Percentiles rank a stretch among this genome's conserved stretches.
These are phyloP conservation scores for Irpex sp. DNA, from an alignment of 1,284 basidiomycete species.

Conservation along the genomic window DNA sequence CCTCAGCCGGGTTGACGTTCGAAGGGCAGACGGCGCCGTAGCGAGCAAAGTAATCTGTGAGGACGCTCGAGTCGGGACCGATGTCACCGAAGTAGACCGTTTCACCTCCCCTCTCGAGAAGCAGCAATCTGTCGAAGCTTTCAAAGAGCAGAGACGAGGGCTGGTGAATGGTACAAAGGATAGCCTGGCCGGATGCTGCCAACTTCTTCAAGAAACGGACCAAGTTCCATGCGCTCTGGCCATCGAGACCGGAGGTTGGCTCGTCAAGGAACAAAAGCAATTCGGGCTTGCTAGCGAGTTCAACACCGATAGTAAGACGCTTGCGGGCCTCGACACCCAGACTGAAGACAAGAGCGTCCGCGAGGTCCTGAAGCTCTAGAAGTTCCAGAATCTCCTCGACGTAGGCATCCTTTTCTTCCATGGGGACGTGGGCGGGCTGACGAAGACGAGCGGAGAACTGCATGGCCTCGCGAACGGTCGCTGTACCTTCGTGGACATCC, in stretches of 20 bases:
- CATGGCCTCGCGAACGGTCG: conserved; percentile 87
- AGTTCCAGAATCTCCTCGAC: conserved; percentile 75
- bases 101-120: conserved; percentile 65
- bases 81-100: conserved; percentile 81
- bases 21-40: conserved; percentile 62
- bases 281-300: conserved; percentile 81
- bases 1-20: conserved; percentile 41
- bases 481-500: conserved; percentile 85
- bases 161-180: conserved; percentile 77
- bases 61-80: conserved; percentile 56
- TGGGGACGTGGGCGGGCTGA: conserved; percentile 72
- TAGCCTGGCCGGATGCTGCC: conserved; percentile 83
- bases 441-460: conserved; percentile 87
- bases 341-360: conserved; percentile 60
- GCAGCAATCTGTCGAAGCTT: conserved; percentile 72
- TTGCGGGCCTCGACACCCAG: conserved; percentile 80
- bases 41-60: conserved; percentile 69
- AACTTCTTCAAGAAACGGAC: conserved; percentile 83
- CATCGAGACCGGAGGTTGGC: conserved; percentile 56
- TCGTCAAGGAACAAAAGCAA: conserved; percentile 72
- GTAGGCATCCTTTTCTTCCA: conserved; percentile 80
- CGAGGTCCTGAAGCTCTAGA: conserved; percentile 61
- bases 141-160: conserved; percentile 65
- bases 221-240: conserved; percentile 82
- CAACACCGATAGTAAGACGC: conserved; percentile 86